These are phyloP conservation scores for Verticillium longisporum DNA, from an alignment of 2,329 filamentous ascomycete species.

Conservation along the genomic window DNA sequence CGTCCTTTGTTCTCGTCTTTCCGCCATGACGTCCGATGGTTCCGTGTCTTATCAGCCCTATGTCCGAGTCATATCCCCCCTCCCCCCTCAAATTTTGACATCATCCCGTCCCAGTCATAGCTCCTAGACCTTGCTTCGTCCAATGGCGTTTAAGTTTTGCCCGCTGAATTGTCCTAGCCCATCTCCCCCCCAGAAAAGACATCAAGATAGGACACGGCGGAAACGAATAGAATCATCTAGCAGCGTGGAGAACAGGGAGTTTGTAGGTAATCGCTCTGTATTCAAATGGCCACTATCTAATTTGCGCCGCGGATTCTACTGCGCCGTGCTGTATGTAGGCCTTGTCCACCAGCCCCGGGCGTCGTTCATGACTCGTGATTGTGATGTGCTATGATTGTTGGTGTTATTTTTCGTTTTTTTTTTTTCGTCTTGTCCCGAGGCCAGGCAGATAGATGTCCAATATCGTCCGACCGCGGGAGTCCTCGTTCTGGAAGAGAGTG, in stretches of 20 bases:
- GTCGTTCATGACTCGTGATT: not conserved
- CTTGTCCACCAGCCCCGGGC: not conserved
- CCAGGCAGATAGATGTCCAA: not conserved
- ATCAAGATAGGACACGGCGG: no score
- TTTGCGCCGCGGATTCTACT: not conserved
- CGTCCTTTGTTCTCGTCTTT: no score
- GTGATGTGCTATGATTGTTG: not conserved
- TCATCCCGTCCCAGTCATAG: not conserved
- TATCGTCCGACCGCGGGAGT: not conserved
- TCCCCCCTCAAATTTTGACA: no score
- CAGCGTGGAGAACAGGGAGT: not conserved
- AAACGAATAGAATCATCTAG: no score
- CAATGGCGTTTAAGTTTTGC: not conserved
- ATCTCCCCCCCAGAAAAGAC: no score
- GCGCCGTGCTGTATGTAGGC: not conserved
- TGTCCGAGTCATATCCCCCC: not conserved
- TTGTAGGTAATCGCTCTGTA: not conserved
- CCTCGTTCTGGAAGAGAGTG: not conserved
- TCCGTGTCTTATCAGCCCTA: not conserved
- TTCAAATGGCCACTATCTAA: not conserved
- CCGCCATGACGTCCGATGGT: not conserved
- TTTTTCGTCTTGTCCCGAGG: no score
- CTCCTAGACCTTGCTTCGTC: not conserved
- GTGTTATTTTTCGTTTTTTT: not conserved
- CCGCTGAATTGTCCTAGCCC: not conserved